These are phyloP conservation scores for Pseudogymnoascus sp. DNA, from an alignment of 2,329 filamentous ascomycete species.

Conservation along the genomic window DNA sequence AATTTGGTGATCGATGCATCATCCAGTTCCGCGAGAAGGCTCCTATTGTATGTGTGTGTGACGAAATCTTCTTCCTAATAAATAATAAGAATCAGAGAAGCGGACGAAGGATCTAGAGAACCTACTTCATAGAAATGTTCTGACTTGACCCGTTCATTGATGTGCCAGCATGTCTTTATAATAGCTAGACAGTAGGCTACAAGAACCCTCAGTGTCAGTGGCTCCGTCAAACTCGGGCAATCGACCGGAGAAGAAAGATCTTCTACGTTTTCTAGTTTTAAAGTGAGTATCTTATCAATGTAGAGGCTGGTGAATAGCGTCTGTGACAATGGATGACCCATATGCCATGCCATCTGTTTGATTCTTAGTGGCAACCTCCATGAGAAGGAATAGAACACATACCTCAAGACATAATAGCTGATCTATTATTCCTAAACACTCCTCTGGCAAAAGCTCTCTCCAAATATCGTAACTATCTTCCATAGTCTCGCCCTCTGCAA, in stretches of 20 bases:
- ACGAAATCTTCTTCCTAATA: conserved; percentile 89
- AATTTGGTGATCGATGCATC: conserved; percentile 32
- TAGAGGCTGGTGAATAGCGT: conserved; percentile 91
- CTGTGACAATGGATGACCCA: conserved; percentile 90
- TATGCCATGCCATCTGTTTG: conserved; percentile 83
- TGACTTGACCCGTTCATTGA: conserved; percentile 68
- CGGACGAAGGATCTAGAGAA: conserved; percentile 11
- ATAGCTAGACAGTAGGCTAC: conserved; percentile 80
- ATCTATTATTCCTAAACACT: conserved; percentile 90
- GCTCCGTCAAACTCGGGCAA: conserved; percentile 27
- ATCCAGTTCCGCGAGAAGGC: conserved; percentile 60
- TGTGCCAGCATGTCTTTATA: conserved; percentile 73
- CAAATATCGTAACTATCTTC: conserved; percentile 76
- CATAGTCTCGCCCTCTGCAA: conserved; percentile 70
- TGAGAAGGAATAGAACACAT: conserved; percentile 11
- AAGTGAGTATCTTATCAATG: conserved; percentile 73
- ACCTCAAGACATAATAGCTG: conserved; percentile 86
- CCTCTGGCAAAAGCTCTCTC: conserved; percentile 60
- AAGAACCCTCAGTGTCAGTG: conserved; percentile 56
- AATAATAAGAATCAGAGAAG: conserved; percentile 8
- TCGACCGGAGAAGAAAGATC: conserved; percentile 32
- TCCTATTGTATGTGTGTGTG: conserved; percentile 79
- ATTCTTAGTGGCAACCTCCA: conserved; percentile 11
- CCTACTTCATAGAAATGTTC: conserved; percentile 85
- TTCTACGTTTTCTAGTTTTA: conserved; percentile 54